Conservation (phyloP, 257 asterid species). For the Craterostigma plantagineum region DNA sequence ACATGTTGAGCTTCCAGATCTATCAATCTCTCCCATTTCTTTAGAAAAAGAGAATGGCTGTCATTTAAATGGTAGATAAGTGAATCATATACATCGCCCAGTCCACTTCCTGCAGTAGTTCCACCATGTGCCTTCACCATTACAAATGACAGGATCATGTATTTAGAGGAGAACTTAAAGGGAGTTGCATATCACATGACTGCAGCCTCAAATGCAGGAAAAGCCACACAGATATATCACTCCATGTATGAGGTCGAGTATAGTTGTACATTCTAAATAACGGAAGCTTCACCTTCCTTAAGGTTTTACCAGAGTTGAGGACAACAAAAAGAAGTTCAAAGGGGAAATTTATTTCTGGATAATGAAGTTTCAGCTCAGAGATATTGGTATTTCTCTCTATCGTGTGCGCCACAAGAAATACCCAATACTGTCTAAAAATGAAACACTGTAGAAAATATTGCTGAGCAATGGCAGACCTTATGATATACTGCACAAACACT, state of each 20-base stretch:
- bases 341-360: too few species aligned
- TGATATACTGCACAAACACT: constrained; percentile 66
- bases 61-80: constrained; percentile 62
- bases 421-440: neutral
- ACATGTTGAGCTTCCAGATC: constrained; percentile 78
- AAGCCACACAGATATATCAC: too few species aligned
- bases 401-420: neutral
- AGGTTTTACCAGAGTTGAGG: too few species aligned
- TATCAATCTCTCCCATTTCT: constrained; percentile 74
- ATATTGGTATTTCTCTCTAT: too few species aligned
- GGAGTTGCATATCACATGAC: too few species aligned
- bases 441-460: constrained; percentile 2
- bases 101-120: constrained; percentile 63
- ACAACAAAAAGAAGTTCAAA: too few species aligned
- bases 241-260: too few species aligned
- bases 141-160: neutral
- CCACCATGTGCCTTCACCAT: constrained; percentile 69
- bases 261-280: neutral
- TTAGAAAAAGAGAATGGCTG: constrained; percentile 53
- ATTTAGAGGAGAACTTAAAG: too few species aligned
- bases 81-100: constrained; percentile 56
- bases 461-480: constrained; percentile 34
- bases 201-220: too few species aligned
- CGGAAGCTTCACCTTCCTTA: too few species aligned
- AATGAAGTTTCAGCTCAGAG: neutral